phyloP scores from a whole-genome alignment of 352 stramenopile species.

The Phytophthora fragariae region DNA sequence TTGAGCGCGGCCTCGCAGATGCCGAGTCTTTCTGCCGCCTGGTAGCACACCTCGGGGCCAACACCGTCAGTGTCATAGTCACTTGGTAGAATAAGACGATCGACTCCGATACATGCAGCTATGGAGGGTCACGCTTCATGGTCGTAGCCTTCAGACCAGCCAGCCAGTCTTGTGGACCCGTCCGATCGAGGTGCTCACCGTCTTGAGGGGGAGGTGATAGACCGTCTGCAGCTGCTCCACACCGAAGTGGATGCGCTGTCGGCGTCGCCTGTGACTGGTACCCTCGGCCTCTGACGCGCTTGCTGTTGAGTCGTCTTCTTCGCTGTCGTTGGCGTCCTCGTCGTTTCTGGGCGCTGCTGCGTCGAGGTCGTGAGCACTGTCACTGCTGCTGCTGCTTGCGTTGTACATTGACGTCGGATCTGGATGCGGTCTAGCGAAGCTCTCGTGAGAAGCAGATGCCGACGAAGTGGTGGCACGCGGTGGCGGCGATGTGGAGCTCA shows the following conservation, averaged over 20 bases:
- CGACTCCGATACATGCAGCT: background rate
- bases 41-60: conserved; percentile 22
- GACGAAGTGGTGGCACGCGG: too few species aligned
- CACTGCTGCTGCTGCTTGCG: conserved; percentile 3
- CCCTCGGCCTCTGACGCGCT: conserved; percentile 23
- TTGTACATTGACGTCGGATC: background rate
- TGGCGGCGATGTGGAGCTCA: too few species aligned
- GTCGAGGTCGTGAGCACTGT: conserved; percentile 19
- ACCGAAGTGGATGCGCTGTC: conserved; percentile 61
- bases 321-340: background rate
- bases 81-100: background rate
- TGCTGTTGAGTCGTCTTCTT: background rate
- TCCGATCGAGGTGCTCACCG: conserved; percentile 38
- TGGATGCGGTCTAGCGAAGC: background rate
- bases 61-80: conserved; percentile 23
- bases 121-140: too few species aligned
- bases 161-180: too few species aligned
- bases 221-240: conserved; percentile 65
- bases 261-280: conserved; percentile 1
- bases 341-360: conserved; percentile 16
- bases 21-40: conserved; percentile 67
- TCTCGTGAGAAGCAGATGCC: background rate
- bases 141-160: background rate
- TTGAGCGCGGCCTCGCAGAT: conserved; percentile 87
- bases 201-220: conserved; percentile 80